Base-by-base conservation (phyloP, 2,329 filamentous ascomycete genomes). In the Pseudocercospora cruenta region DNA sequence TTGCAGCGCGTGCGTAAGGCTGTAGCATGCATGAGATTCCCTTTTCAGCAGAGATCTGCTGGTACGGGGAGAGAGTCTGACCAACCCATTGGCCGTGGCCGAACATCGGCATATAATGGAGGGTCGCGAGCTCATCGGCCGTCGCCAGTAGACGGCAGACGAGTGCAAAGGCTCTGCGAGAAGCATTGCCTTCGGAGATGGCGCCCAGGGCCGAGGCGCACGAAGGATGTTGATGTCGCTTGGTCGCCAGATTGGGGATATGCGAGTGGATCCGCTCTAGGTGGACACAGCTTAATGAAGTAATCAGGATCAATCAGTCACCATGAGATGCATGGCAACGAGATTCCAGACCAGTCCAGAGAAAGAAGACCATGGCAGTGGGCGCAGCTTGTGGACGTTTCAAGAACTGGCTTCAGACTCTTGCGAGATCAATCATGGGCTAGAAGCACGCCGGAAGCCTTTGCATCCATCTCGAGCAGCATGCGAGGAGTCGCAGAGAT, bases 141-240 rank as follows among this genome's bases (percentile, higher is more conserved):
- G 16, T 7, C n/a, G 19, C 19, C 10, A 26, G 47, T 19, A 51
- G 10, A 51, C 47, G 22, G 19, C 10, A 24, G 19, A 26, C 47
- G 22, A 51, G 19, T 3, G 22, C 10, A 24, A 24, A 51, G 47
- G 14, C 47, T 51, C 10, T 51, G 47, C 47, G 19, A 51, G 47
- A 51, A 24, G 19, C 19, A 51, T 51, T 51, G 47, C 47, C 47
- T 51, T 51, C 47, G 47, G 47, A 51, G 47, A 51, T 51, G 47
- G 21, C 47, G 47, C n/a, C 47, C 9, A 22, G 9, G 19, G 22
- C 47, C 21, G 47, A 51, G 47, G 24, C 10, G 47, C 10, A 51
- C 22, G n/a, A 49, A 19, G 45, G 45, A 22, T 4, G 21, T 49
- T 12, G 21, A 10, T 49, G n/a, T 49, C 45, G 45, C 45, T 22